phyloP scores from a whole-genome alignment of 202 grass and related monocot genomes.

The Saccharum hybrid region DNA sequence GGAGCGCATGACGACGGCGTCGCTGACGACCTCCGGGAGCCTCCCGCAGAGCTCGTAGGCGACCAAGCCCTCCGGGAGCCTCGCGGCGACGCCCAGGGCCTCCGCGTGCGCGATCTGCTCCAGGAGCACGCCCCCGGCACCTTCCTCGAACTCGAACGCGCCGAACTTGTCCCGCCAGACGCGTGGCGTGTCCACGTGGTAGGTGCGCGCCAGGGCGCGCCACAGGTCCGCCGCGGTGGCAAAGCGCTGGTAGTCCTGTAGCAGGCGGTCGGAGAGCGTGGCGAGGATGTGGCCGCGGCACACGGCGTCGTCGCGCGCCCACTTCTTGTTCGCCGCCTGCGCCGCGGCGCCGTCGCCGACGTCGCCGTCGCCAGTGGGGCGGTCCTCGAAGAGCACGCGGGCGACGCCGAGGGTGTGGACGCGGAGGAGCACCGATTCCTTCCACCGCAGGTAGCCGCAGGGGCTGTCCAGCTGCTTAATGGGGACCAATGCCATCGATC shows the following conservation, averaged over 20 bases:
- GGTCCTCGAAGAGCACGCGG: slow-evolving; percentile 32
- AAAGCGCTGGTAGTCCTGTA: slow-evolving; percentile 39
- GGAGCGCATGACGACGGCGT: rapidly evolving
- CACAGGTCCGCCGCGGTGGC: slow-evolving; percentile 34
- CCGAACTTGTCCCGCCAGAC: not conserved
- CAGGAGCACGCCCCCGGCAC: not conserved
- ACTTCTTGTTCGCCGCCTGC: not conserved
- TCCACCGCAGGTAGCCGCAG: slow-evolving; percentile 43
- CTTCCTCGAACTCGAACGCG: not conserved
- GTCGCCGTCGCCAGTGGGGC: not conserved
- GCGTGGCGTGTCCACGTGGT: not conserved
- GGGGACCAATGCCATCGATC: not conserved
- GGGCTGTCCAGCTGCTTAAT: slow-evolving; percentile 29
- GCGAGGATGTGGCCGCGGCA: slow-evolving; percentile 64
- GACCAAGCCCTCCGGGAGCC: not conserved
- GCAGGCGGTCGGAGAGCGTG: slow-evolving; percentile 51
- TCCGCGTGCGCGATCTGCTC: slow-evolving; percentile 42
- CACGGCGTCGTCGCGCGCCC: slow-evolving; percentile 45
- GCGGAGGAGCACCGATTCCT: slow-evolving; percentile 54
- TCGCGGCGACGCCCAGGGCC: not conserved
- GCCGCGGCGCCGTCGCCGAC: not conserved
- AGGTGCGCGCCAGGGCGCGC: slow-evolving; percentile 42
- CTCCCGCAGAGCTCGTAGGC: not conserved
- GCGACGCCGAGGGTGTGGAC: slow-evolving; percentile 34
- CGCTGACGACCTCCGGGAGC: not conserved